Conservation (phyloP, 2,329 filamentous ascomycete species). For the Ciborinia camelliae region DNA sequence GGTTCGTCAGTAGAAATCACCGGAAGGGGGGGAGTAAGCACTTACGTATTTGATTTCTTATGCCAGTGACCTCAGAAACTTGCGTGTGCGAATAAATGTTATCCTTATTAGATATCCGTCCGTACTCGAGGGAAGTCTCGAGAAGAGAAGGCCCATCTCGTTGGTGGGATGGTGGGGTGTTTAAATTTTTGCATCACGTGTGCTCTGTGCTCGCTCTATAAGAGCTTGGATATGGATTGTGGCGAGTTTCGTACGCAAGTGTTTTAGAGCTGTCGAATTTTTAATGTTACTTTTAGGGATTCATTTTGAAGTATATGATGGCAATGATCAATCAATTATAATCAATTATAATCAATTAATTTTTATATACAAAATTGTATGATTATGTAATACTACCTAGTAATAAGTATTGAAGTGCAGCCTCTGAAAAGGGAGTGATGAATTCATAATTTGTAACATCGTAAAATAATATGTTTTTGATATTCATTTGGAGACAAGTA, state of each 20-base stretch:
- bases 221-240: too few species aligned
- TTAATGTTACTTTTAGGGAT: too few species aligned
- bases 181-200: constrained; percentile 2
- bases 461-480: neutral
- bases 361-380: too few species aligned
- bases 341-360: too few species aligned
- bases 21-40: neutral
- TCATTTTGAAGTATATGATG: too few species aligned
- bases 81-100: neutral
- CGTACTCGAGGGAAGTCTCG: neutral
- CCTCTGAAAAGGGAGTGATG: neutral
- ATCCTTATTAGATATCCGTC: neutral
- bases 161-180: constrained; percentile 15
- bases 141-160: neutral
- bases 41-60: neutral
- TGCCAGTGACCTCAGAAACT: neutral
- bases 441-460: neutral
- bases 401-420: neutral
- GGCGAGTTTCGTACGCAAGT: too few species aligned
- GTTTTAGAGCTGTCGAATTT: too few species aligned
- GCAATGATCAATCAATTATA: too few species aligned
- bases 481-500: neutral
- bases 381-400: too few species aligned
- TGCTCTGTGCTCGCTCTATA: too few species aligned
- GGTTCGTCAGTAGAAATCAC: too few species aligned